Evolutionary conservation across 163 green algal species (phyloP), one percentile per base, ranked within the genome.

Genomic region (Volvox carteri): DNA sequence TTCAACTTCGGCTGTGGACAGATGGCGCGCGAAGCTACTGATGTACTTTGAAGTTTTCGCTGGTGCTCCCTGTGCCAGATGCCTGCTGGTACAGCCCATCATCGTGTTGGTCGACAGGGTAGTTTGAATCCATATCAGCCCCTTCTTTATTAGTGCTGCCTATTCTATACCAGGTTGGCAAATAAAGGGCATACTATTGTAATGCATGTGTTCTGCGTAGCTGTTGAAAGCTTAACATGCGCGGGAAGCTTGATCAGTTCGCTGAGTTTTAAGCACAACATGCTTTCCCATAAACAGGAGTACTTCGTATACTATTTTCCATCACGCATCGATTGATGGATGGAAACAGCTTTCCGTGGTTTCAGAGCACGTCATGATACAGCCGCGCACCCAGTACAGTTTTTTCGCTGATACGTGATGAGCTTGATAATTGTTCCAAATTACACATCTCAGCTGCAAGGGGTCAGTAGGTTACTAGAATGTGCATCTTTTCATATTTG

Each of bases 21-120:
- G 21, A 56, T 79, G 41, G 41, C 19, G 12, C 35, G 2, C n/a
- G 39, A 56, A 12, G 25, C 21, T 1, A 33, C 19, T 12, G 30
- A 56, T 28, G 8, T 41, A 72, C 65, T 68, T 90, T 86, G 52
- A 84, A 78, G 39, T 84, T 90, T 16, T 84, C 67, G 72, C 70
- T 85, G 21, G 21, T 46, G 50, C 60, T 84, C 19, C 42, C 62
- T 19, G 16, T n/a, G 1, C 37, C 62, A 25, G 67, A 54, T 1
- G 58, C 72, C 33, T 67, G 56, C 12, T 75, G 33, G 42, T 77
- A 78, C 11, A 84, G 73, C n/a, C 41, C 81, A 28, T 50, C 35
- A 41, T 84, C 46, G 28, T 92, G 48, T 46, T 6, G 44, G 41
- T 60, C 73, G 25, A 80, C 73, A n/a, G 73, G 30, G 25, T 80